Evolutionary conservation across 495 filamentous ascomycete genomes (phyloP), one percentile per base, ranked within the genome.

Genomic region (Penicillium cinerascens): DNA sequence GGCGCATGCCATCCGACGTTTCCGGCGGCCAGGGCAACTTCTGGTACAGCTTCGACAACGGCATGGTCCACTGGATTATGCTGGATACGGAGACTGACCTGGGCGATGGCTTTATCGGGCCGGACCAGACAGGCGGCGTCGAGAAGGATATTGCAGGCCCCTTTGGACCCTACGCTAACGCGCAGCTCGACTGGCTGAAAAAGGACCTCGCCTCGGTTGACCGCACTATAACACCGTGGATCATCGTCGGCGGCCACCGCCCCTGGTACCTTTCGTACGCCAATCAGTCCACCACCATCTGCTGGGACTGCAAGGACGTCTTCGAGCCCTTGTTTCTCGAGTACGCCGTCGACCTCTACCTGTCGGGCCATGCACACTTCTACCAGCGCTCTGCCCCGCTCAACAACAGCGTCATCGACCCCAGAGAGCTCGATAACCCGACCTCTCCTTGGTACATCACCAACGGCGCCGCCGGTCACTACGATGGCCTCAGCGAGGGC

Each of bases 31-130:
- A 76, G 10, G 69, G 69, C 0, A 78, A 77, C 64, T 82, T 82
- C 65, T 82, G 79, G 79, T 82, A 78, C 64, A 80, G 76, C 4
- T 82, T 80, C 61, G 75, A 82, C 57, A 74, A 77, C 64, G 78
- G 78, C 41, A 72, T 79, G 65, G 64, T 70, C 16, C 78, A 81
- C 58, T 71, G 71, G 47, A 55, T 74, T 44, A 68, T 69, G 62
- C 56, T 79, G 49, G 63, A 79, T 64, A 76, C 70, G 4, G 75
- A 79, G 51, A 78, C 77, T 36, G 76, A 52, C 20, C 42, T 52
- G 10, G 50, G 50, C 29, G 33, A 52, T 23, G 50, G 50, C 3
- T 15, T 52, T 9, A 41, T 52, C 23, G 50, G 33, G 3, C 20
- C 21, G 11, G 50, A 52, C 23, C 42, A 46, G 29, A 22, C 37